Base-by-base conservation (phyloP, 805 yeast genomes). In the Starmerella apis region DNA sequence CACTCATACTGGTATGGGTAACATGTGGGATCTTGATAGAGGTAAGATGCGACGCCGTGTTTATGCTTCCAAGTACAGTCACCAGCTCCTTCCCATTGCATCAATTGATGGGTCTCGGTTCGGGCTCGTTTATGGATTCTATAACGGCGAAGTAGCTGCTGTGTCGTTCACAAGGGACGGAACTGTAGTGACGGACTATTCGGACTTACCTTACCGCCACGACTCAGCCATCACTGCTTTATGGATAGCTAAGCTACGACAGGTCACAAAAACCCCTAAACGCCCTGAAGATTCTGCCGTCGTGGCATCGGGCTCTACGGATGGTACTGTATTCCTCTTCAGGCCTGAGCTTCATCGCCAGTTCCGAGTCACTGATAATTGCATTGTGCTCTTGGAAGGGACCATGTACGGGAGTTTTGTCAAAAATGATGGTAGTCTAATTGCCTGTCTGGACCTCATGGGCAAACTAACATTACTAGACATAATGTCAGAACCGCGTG, bases 61-160 rank as follows among this genome's bases (percentile, higher is more conserved):
- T 19, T 54, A 48, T 39, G 62, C 64, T 4, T 56, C 60, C 6
- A 41, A 28, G 24, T 41, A 44, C 27, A 25, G 54, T 36, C 44
- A 49, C n/a, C 50, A 54, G 43, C 33, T 23, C 23, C 38, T 47
- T 23, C 53, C 57, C 9, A 52, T 56, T 7, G 39, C 54, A 10
- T 35, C 51, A 16, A 47, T 57, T 9, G 64, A 58, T 41, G 63
- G 61, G 6, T 59, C 63, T 11, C 57, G 64, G 41, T 63, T 62
- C 37, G 67, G 65, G 6, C 46, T 64, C 39, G 51, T 61, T 20
- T 60, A 51, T 36, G 67, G 66, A 10, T 51, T 58, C 44, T 42
- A 41, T 16, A 53, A 53, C 36, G 67, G 67, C 10, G 25, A 33
- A 10, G 61, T 63, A 7, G 38, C 52, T 7, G 57, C 59, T 8